phyloP scores from a whole-genome alignment of 495 filamentous ascomycete genomes.

The Lindgomyces ingoldianus region DNA sequence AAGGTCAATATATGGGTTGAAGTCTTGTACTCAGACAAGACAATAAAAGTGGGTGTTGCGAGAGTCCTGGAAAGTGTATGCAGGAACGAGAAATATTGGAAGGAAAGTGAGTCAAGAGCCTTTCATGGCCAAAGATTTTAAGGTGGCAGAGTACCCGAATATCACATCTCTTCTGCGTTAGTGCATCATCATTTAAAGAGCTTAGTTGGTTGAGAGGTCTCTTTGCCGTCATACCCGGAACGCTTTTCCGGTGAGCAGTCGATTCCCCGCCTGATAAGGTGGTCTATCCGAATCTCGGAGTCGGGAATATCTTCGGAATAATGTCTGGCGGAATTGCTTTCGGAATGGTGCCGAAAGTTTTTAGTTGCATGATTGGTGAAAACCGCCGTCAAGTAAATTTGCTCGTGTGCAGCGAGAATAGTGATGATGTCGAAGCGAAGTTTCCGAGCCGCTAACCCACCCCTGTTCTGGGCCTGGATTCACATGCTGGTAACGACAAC shows the following conservation, averaged over 20 bases:
- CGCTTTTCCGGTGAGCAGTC: slow-evolving; percentile 28
- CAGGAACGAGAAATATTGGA: neutral
- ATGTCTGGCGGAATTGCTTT: neutral
- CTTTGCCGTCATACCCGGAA: slow-evolving; percentile 31
- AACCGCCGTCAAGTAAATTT: slow-evolving; percentile 7
- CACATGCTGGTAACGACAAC: neutral
- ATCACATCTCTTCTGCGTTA: neutral
- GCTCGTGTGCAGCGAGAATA: neutral
- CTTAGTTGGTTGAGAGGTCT: neutral
- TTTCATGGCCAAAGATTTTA: neutral
- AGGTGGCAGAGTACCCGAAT: neutral
- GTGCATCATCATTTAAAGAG: neutral
- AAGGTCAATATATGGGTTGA: no score
- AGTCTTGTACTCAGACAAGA: no score
- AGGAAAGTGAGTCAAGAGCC: neutral
- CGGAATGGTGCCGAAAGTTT: neutral
- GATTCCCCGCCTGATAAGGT: slow-evolving; percentile 8
- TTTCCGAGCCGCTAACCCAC: neutral
- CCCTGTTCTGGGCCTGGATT: neutral
- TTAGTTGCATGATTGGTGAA: slow-evolving; percentile 6
- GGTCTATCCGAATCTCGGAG: neutral
- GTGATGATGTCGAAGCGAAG: neutral
- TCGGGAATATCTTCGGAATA: slow-evolving; percentile 1
- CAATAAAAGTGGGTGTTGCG: no score
- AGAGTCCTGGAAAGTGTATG: no score